A percentile compares a stretch with the other conserved stretches of the same genome.
Evolutionary conservation across 2,329 filamentous ascomycete species (phyloP).

Genomic region (Colletotrichum zoysiae): DNA sequence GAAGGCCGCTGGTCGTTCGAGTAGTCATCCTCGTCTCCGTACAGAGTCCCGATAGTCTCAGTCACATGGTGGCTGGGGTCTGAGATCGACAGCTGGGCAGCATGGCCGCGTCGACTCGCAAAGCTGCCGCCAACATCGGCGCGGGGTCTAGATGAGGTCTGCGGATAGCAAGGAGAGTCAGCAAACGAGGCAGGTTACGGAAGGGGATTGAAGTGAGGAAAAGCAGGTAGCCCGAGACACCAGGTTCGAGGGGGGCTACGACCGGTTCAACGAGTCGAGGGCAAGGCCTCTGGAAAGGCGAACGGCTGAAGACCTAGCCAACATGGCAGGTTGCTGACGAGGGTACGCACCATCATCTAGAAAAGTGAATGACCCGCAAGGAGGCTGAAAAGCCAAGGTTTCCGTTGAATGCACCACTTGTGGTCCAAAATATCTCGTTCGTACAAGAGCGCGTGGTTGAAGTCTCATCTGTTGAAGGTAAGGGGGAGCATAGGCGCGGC

Average conservation of each 20-base stretch:
- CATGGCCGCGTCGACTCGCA: constrained; percentile 69
- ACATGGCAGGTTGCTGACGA: constrained; percentile 4
- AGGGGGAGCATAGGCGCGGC: constrained; percentile 37
- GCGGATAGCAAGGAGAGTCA: constrained; percentile 43
- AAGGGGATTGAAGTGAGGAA: constrained; percentile 6
- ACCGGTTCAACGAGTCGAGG: neutral
- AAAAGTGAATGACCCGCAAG: constrained; percentile 52
- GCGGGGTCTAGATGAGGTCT: constrained; percentile 71
- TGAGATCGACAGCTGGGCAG: constrained; percentile 75
- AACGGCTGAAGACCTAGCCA: neutral
- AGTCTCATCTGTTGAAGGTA: constrained; percentile 39
- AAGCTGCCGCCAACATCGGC: constrained; percentile 68
- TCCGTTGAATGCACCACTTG: constrained; percentile 44
- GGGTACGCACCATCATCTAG: constrained; percentile 64
- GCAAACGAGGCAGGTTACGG: constrained; percentile 29
- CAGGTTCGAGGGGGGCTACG: neutral
- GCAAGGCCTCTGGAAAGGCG: neutral
- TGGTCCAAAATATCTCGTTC: constrained; percentile 38
- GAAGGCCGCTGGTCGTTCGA: constrained; percentile 72
- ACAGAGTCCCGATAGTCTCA: constrained; percentile 91
- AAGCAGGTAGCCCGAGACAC: constrained; percentile 12
- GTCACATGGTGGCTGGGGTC: constrained; percentile 95
- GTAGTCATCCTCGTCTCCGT: constrained; percentile 80
- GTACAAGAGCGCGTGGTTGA: constrained; percentile 29
- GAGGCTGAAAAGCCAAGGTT: constrained; percentile 52